Conservation (phyloP, 148 eudicot species). For the Limonium bicolor region DNA sequence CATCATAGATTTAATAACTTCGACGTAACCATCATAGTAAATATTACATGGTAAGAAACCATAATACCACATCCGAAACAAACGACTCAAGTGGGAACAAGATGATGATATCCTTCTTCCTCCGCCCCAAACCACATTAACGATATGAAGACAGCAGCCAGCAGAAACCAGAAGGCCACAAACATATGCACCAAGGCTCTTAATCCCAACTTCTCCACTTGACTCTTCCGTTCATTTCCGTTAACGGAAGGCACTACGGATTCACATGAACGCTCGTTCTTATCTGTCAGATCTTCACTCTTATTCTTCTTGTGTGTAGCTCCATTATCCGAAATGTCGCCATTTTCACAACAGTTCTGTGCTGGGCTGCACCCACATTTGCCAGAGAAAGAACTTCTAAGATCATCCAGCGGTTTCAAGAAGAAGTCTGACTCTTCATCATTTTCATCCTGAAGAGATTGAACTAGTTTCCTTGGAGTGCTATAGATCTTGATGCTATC, state of each 20-base stretch:
- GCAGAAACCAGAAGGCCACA: constrained; percentile 11
- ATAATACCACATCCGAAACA: no score
- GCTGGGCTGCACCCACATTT: constrained; percentile 28
- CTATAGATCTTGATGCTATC: constrained; percentile 45
- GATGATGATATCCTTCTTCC: constrained; percentile 19
- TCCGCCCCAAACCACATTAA: constrained; percentile 24
- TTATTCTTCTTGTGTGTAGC: constrained; percentile 1
- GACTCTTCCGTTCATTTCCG: constrained; percentile 10
- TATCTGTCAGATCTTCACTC: constrained; percentile 11
- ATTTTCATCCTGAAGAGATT: constrained; percentile 51
- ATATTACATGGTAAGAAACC: no score
- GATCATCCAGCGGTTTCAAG: constrained; percentile 18
- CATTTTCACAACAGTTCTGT: constrained; percentile 22
- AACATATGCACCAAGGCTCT: constrained; percentile 13
- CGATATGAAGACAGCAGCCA: constrained; percentile 25
- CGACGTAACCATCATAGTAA: no score
- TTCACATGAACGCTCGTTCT: constrained; percentile 8
- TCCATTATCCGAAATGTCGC: constrained; percentile 12
- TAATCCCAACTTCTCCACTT: constrained; percentile 8
- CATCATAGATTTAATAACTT: no score
- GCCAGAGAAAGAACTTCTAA: constrained; percentile 31
- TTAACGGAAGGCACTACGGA: constrained; percentile 9
- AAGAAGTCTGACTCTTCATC: constrained; percentile 23
- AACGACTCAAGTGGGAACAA: constrained; percentile 94
- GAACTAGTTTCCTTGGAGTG: constrained; percentile 73